These are phyloP conservation scores for Fistulifera pelliculosa DNA, from an alignment of 108 stramenopile species.

Conservation along the genomic window DNA sequence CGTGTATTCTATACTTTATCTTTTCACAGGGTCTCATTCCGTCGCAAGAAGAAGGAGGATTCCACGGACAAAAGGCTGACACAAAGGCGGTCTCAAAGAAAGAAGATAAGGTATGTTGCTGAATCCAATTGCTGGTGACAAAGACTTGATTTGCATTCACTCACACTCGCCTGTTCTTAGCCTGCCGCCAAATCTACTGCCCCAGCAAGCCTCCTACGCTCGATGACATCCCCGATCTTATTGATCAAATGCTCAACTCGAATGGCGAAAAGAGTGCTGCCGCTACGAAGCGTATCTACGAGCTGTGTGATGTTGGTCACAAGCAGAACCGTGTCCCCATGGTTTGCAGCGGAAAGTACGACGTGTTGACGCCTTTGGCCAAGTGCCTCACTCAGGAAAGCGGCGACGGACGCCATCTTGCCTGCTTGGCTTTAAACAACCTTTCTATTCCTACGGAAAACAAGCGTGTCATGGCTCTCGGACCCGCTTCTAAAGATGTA, in stretches of 20 bases:
- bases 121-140: no score
- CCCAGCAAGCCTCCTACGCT: slow-evolving; percentile 76
- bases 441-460: slow-evolving; percentile 90
- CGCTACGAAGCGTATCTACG: slow-evolving; percentile 86
- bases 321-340: slow-evolving; percentile 90
- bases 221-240: slow-evolving; percentile 84
- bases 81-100: slow-evolving; percentile 15
- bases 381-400: slow-evolving; percentile 81
- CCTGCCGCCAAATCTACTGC: slow-evolving; percentile 21
- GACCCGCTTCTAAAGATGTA: slow-evolving; percentile 72
- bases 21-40: slow-evolving; percentile 43
- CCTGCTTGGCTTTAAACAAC: slow-evolving; percentile 85
- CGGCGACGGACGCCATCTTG: slow-evolving; percentile 85
- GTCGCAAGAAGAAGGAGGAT: slow-evolving; percentile 51
- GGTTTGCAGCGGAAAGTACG: slow-evolving; percentile 86
- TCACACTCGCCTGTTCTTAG: neutral
- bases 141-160: neutral
- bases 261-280: slow-evolving; percentile 81
- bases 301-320: slow-evolving; percentile 87
- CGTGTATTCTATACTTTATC: neutral
- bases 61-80: slow-evolving; percentile 19
- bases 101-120: neutral
- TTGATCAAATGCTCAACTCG: slow-evolving; percentile 74
- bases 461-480: slow-evolving; percentile 88
- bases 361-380: slow-evolving; percentile 81